Evolutionary conservation across 768 basidiomycete species (phyloP), one percentile per base, ranked within the genome.

Genomic region (Auriscalpium microsporum): DNA sequence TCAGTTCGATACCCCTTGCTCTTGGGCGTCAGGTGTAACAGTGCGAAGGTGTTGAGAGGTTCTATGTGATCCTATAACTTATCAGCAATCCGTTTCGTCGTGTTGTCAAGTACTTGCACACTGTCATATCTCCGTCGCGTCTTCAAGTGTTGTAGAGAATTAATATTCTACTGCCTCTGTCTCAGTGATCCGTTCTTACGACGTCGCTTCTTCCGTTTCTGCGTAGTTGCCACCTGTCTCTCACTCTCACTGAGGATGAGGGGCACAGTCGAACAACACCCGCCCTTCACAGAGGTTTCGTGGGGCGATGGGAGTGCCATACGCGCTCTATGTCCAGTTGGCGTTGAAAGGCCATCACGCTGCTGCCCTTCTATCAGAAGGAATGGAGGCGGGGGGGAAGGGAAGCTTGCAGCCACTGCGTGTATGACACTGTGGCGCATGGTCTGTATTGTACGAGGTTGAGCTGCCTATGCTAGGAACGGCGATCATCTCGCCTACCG

Each of bases 1-100:
- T 94, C 61, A 83, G 86, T 63, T 86, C 87, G 40, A 87, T 92
- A 68, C 84, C 87, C 16, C 73, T 87, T 53, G 87, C 89, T 1
- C 72, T 90, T 28, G 72, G 71, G 7, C 63, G 72, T 13, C 57
- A 55, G 23, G n/a, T 66, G 48, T 49, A n/a, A 48, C 11, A n/a
- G 17, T 45, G 40, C 17, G 47, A 49, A 48, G 28, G 42, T 40
- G 52, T 54, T 42, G 34, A 52, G 40, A 42, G 40, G 40, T 13
- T 7, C 40, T 14, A 35, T 13, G 38, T 33, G 37, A 54, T 38
- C 23, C 50, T 56, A 48, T 61, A 61, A 61, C 49, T 61, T 61
- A 61, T 61, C 54, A 44, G 52, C 52, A 45, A 44, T 52, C 19
- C 46, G 23, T 52, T n/a, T 50, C 50, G 48, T 54, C 50, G 48